Evolutionary conservation across 176 grass and related monocot species (phyloP), one percentile per base, ranked within the genome.

Genomic region (Cymbopogon citratus): DNA sequence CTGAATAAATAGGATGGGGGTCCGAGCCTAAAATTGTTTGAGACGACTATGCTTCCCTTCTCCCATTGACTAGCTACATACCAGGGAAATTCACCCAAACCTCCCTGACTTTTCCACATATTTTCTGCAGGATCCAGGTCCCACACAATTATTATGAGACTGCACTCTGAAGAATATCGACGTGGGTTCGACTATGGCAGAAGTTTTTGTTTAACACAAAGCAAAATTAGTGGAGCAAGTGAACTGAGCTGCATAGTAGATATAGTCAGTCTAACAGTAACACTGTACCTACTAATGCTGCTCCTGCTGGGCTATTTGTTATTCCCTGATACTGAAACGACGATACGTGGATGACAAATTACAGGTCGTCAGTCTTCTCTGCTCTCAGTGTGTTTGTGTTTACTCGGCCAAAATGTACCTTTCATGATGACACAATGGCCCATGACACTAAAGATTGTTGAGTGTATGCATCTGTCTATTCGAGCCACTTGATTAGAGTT

Each of bases 301-400:
- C 48, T 43, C 25, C 16, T 52, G 39, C 13, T 64, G 41, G 70
- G 40, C 10, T n/a, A 41, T 70, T 63, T 52, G 76, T 69, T 52
- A 80, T 64, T 81, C 65, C 43, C 11, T 28, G 52, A 10, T 75
- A 10, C 21, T 80, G 34, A 70, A 75, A 63, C 25, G 64, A 64
- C 82, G 76, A 9, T 64, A 5, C 13, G 2, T 35, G 54, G 21
- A 65, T 76, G 72, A 89, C 77, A 77, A 85, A 76, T 45, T 85
- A 65, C 7, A 52, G 40, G 77, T 81, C 83, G 52, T 70, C 43
- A 21, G 13, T 79, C 28, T 38, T 26, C 15, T 84, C 15, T 84
- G 11, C 38, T 15, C 1, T 56, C 0, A 45, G 16, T 13, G 3
- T 63, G n/a, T 60, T 10, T 62, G 59, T 62, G 21, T 73, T 46